phyloP scores from a whole-genome alignment of 805 yeast genomes.

The Monosporozyma unispora region DNA sequence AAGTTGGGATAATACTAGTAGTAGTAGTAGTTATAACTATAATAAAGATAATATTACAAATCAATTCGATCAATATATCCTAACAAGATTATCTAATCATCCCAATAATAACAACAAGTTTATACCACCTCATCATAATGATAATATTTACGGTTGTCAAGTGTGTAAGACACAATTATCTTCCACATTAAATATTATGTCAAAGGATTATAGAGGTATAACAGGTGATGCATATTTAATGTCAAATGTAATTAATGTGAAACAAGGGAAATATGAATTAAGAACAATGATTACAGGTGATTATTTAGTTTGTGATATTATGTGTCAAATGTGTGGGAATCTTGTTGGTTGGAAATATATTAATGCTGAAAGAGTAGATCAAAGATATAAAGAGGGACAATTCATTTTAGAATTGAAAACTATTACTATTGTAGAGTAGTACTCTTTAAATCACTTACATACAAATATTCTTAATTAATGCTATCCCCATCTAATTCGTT shows the following conservation, averaged over 20 bases:
- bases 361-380: slow-evolving; percentile 36
- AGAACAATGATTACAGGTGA: slow-evolving; percentile 53
- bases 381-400: slow-evolving; percentile 53
- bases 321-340: slow-evolving; percentile 45
- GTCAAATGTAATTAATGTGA: slow-evolving; percentile 39
- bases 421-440: slow-evolving; percentile 17
- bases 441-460: neutral
- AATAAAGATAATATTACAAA: neutral
- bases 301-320: slow-evolving; percentile 48
- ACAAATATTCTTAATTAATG: neutral
- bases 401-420: slow-evolving; percentile 42
- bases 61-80: neutral
- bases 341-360: slow-evolving; percentile 62
- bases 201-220: slow-evolving; percentile 43
- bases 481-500: no score
- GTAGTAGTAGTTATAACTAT: neutral
- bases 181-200: slow-evolving; percentile 25
- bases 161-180: slow-evolving; percentile 28
- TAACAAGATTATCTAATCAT: neutral
- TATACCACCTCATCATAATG: no score
- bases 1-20: neutral
- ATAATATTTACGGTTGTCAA: slow-evolving; percentile 24
- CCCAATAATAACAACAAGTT: neutral
- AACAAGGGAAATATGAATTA: slow-evolving; percentile 30
- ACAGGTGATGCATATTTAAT: slow-evolving; percentile 53